Percentiles rank a stretch among this genome's conserved stretches.
Evolutionary conservation across 176 grass and related monocot genomes (phyloP).

Genomic region (Hordeum vulgare): DNA sequence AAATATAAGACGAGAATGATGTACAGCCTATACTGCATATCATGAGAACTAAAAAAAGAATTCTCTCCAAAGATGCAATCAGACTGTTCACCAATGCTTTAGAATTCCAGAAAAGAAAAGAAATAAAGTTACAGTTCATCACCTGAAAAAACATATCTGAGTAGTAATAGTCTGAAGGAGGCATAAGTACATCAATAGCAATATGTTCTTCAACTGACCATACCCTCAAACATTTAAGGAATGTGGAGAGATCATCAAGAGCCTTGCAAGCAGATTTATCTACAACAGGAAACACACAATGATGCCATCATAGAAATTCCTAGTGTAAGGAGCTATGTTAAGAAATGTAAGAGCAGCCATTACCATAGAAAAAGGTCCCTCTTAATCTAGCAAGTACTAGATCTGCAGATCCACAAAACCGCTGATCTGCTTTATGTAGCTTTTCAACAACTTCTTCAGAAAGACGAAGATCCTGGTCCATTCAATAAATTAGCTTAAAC

Average conservation of each 20-base stretch:
- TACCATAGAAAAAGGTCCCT: conserved; percentile 80
- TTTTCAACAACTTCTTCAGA: conserved; percentile 90
- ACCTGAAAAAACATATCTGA: conserved; percentile 89
- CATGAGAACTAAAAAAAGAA: background rate
- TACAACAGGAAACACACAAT: conserved; percentile 27
- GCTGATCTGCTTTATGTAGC: conserved; percentile 83
- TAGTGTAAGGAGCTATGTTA: background rate
- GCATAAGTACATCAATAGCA: conserved; percentile 90
- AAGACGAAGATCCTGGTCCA: conserved; percentile 66
- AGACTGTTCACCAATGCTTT: background rate
- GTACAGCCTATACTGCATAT: background rate
- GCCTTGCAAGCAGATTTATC: conserved; percentile 86
- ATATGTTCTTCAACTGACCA: conserved; percentile 65
- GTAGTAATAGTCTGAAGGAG: conserved; percentile 89
- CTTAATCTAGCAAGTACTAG: conserved; percentile 91
- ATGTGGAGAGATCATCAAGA: conserved; percentile 71
- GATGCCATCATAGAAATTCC: background rate
- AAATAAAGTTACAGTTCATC: background rate
- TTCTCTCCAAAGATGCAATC: background rate
- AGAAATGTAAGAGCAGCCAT: conserved; percentile 21
- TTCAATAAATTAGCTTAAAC: conserved; percentile 24
- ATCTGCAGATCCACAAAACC: conserved; percentile 87
- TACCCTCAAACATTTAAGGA: conserved; percentile 75
- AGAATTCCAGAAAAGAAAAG: background rate
- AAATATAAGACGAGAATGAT: background rate